phyloP scores from a whole-genome alignment of 176 grass and related monocot genomes.

The Zea mays region Zm-B73-REFERENCE-NAM-5.0 NC_050102.1:146013501-146014000 shows the following conservation, averaged over 20 bases:
- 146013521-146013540: constrained; percentile 26
- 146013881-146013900: constrained; percentile 1
- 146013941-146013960: constrained; percentile 71
- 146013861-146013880: constrained; percentile 35
- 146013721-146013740: constrained; percentile 56
- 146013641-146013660: constrained; percentile 67
- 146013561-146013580: constrained; percentile 46
- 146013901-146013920: constrained; percentile 59
- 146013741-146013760: constrained; percentile 58
- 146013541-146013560: constrained; percentile 34
- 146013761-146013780: constrained; percentile 34
- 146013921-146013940: constrained; percentile 47
- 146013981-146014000: neutral
- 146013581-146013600: constrained; percentile 45
- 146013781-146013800: neutral
- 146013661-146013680: constrained; percentile 51
- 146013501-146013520: constrained; percentile 48
- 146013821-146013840: constrained; percentile 34
- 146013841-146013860: constrained; percentile 48
- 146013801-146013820: constrained; percentile 21
- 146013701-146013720: constrained; percentile 59
- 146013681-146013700: constrained; percentile 31
- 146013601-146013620: constrained; percentile 48
- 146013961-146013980: constrained; percentile 65
- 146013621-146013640: constrained; percentile 48